These are phyloP conservation scores for Penicillium egyptiacum DNA, from an alignment of 495 filamentous ascomycete species.

Conservation along the genomic window DNA sequence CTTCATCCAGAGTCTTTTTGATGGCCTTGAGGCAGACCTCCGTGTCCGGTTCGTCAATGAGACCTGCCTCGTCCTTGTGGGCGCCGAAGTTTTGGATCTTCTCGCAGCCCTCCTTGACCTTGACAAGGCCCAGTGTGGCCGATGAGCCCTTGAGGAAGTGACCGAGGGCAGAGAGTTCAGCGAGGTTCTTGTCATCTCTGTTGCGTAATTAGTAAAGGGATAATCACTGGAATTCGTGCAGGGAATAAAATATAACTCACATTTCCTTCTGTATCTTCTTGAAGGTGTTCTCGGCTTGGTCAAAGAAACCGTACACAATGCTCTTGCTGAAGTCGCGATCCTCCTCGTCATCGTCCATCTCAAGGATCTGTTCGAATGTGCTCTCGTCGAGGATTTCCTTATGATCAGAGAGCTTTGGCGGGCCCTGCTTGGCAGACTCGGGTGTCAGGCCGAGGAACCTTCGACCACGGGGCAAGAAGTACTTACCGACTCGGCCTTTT, in stretches of 20 bases:
- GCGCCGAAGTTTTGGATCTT: slow-evolving; percentile 93
- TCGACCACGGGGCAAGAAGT: background rate
- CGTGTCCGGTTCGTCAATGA: slow-evolving; percentile 58
- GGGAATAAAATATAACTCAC: slow-evolving; percentile 55
- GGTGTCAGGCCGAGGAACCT: background rate
- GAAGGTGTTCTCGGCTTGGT: slow-evolving; percentile 86
- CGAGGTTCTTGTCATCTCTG: slow-evolving; percentile 66
- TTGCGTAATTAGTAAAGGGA: slow-evolving; percentile 5
- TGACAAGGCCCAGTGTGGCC: slow-evolving; percentile 87
- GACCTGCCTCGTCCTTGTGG: slow-evolving; percentile 74
- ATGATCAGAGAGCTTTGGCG: slow-evolving; percentile 50
- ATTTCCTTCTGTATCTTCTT: slow-evolving; percentile 75
- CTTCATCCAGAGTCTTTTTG: slow-evolving; percentile 62
- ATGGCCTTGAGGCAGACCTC: slow-evolving; percentile 66
- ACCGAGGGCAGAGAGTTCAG: slow-evolving; percentile 74
- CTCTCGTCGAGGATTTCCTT: slow-evolving; percentile 71
- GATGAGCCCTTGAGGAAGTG: slow-evolving; percentile 99
- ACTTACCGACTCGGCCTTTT: slow-evolving; percentile 34
- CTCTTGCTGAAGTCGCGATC: slow-evolving; percentile 76
- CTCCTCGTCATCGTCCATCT: slow-evolving; percentile 88
- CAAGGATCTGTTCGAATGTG: slow-evolving; percentile 92
- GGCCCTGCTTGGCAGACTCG: slow-evolving; percentile 41
- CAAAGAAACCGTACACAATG: slow-evolving; percentile 90
- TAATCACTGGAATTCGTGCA: background rate
- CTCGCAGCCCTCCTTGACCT: slow-evolving; percentile 91